Percentiles rank a stretch among this genome's conserved stretches.
These are phyloP conservation scores for Xylariaceae sp. DNA, from an alignment of 2,329 filamentous ascomycete genomes.

Conservation along the genomic window DNA sequence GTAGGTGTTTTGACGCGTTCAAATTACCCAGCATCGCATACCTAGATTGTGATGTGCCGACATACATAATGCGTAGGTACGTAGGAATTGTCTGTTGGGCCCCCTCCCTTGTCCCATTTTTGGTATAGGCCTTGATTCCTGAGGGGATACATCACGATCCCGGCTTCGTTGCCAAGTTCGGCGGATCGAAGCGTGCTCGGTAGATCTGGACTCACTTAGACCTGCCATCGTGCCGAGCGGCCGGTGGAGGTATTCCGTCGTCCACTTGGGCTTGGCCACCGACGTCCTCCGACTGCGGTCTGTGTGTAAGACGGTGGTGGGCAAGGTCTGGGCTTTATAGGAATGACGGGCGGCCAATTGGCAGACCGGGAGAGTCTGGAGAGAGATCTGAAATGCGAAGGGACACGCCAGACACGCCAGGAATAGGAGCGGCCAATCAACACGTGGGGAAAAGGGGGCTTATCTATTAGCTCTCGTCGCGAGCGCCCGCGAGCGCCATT, in stretches of 20 bases:
- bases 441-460: conserved; percentile 21
- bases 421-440: neutral
- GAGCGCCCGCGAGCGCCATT: neutral
- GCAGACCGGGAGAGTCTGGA: too few relatives aligned
- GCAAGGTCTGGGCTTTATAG: neutral
- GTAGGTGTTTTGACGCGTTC: too few relatives aligned
- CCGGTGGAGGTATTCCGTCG: neutral
- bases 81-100: neutral
- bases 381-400: neutral
- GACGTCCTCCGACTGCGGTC: too few relatives aligned
- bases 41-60: neutral
- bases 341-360: neutral
- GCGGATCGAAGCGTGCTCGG: neutral
- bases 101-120: neutral
- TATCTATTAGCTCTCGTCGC: conserved; percentile 11
- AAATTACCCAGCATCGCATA: neutral
- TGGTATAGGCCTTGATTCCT: neutral
- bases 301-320: too few relatives aligned
- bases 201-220: neutral
- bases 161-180: neutral
- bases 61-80: neutral
- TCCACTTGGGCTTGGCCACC: neutral
- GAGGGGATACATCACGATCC: neutral
- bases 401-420: neutral
- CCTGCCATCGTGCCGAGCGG: neutral